Conservation (phyloP, 2,329 filamentous ascomycete species). For the Trichoderma afroharzianum region DNA sequence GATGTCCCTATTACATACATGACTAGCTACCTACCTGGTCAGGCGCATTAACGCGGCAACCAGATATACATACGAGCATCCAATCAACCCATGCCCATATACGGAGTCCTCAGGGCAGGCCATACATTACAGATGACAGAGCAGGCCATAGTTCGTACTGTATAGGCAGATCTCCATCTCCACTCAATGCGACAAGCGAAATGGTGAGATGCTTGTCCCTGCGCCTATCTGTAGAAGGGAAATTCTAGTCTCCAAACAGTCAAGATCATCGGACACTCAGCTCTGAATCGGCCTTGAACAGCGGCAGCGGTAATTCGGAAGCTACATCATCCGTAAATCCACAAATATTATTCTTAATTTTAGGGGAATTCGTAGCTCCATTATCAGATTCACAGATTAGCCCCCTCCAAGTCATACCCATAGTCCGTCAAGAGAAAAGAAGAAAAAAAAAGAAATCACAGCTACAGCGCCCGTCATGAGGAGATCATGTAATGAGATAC, state of each 20-base stretch:
- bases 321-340: background rate
- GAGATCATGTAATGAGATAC: background rate
- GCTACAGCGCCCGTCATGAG: background rate
- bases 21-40: background rate
- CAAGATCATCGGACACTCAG: background rate
- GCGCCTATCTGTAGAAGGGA: background rate
- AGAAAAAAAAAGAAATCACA: background rate
- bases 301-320: background rate
- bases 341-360: background rate
- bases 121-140: no score
- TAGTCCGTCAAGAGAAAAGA: background rate
- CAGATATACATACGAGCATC: background rate
- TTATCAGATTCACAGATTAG: background rate
- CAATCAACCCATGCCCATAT: background rate
- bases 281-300: background rate
- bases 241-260: background rate
- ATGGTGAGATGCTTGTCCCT: background rate
- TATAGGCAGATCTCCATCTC: background rate
- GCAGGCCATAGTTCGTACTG: background rate
- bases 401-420: background rate
- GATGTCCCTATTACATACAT: background rate
- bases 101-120: no score
- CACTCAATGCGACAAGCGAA: background rate
- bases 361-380: background rate
- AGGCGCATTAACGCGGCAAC: background rate